Conservation (phyloP, 805 yeast genomes). For the Candida arabinofermentans region DNA sequence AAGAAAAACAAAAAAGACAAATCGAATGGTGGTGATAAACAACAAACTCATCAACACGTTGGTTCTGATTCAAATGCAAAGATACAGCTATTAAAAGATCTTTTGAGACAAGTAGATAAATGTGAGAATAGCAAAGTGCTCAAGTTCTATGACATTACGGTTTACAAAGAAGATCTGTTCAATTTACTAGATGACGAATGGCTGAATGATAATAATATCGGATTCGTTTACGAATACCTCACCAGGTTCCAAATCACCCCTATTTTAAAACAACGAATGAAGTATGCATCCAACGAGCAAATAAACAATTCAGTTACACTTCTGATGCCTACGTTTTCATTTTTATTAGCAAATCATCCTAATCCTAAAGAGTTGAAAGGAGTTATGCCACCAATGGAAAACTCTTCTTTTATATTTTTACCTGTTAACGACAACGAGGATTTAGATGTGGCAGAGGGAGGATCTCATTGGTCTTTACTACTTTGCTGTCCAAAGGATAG, state of each 20-base stretch:
- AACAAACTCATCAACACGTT: not conserved
- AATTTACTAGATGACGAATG: slow-evolving; percentile 63
- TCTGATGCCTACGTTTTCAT: slow-evolving; percentile 61
- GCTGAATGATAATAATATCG: slow-evolving; percentile 68
- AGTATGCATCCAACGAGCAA: slow-evolving; percentile 18
- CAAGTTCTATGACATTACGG: slow-evolving; percentile 53
- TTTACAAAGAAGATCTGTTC: slow-evolving; percentile 54
- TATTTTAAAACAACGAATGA: slow-evolving; percentile 23
- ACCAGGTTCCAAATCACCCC: slow-evolving; percentile 32
- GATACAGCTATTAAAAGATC: slow-evolving; percentile 12
- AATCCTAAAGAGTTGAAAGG: slow-evolving; percentile 38
- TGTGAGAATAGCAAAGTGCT: slow-evolving; percentile 30
- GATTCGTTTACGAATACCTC: slow-evolving; percentile 58
- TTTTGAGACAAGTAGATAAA: slow-evolving; percentile 15
- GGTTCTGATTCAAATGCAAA: slow-evolving; percentile 14
- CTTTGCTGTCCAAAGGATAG: slow-evolving; percentile 46
- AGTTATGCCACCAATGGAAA: slow-evolving; percentile 42
- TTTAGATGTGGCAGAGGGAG: slow-evolving; percentile 55
- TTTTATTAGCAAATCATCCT: slow-evolving; percentile 50
- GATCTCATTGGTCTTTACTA: slow-evolving; percentile 74
- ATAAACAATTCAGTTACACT: slow-evolving; percentile 34
- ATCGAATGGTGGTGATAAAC: slow-evolving; percentile 1
- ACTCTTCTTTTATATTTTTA: slow-evolving; percentile 51
- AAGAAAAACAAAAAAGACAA: slow-evolving; percentile 13
- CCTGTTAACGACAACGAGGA: slow-evolving; percentile 69